These are phyloP conservation scores for Eugenia klotzschiana DNA, from an alignment of 441 rosid species.

Conservation along the genomic window DNA sequence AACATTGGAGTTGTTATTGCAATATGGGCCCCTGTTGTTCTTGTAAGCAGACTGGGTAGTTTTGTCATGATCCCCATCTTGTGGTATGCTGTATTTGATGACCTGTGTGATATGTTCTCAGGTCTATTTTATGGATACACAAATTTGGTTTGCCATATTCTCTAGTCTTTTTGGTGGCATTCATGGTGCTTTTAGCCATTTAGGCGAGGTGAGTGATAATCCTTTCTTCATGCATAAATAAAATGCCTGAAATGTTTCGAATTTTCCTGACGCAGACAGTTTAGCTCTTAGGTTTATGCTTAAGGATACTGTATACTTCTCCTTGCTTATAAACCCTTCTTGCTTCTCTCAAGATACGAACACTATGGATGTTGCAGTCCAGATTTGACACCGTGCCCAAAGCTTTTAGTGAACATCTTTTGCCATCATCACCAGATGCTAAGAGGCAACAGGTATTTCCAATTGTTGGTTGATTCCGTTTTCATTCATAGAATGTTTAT, in stretches of 20 bases:
- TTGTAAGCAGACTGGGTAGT: constrained; percentile 38
- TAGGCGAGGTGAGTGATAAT: constrained; percentile 72
- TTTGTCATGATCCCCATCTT: not conserved
- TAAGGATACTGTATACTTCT: not conserved
- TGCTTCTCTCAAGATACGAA: constrained; percentile 50
- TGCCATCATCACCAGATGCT: constrained; percentile 30
- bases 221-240: not conserved
- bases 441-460: constrained; percentile 21
- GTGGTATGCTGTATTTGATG: not conserved
- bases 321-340: not conserved
- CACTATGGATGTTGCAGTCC: constrained; percentile 89
- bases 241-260: not conserved
- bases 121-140: constrained; percentile 93
- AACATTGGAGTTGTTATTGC: constrained; percentile 84
- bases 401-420: constrained; percentile 46
- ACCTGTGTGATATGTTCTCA: constrained; percentile 15
- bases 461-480: not conserved
- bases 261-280: not conserved
- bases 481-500: not conserved
- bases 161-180: constrained; percentile 92
- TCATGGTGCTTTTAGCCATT: constrained; percentile 90
- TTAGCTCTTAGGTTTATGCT: not conserved
- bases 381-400: constrained; percentile 60
- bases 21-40: constrained; percentile 84
- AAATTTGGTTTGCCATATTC: constrained; percentile 95